phyloP scores from a whole-genome alignment of 2,329 filamentous ascomycete species.

The Nothomitra cinnamomea region DNA sequence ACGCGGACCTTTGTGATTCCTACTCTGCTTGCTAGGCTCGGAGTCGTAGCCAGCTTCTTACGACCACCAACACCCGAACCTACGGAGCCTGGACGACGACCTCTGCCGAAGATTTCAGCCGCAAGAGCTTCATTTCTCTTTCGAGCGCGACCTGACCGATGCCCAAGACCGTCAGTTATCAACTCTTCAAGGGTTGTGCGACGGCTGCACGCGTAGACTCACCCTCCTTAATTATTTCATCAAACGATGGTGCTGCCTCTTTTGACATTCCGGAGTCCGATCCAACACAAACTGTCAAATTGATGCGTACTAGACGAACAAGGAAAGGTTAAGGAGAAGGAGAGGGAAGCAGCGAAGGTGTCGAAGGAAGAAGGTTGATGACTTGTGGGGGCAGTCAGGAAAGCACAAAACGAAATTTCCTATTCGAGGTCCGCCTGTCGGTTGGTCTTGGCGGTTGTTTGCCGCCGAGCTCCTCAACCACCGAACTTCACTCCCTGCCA shows the following conservation, averaged over 20 bases:
- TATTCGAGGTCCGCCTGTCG: too few species aligned
- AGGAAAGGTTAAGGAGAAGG: neutral
- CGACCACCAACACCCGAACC: conserved; percentile 28
- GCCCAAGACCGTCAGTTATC: conserved; percentile 7
- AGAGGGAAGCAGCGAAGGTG: neutral
- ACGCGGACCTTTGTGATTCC: conserved; percentile 50
- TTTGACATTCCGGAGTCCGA: neutral
- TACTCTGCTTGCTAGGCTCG: conserved; percentile 49
- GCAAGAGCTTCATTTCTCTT: conserved; percentile 58
- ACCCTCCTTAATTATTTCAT: conserved; percentile 35
- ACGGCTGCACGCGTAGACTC: conserved; percentile 10
- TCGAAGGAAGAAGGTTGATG: neutral
- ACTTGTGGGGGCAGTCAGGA: neutral
- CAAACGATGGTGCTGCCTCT: conserved; percentile 24
- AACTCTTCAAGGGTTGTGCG: neutral
- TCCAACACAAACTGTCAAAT: neutral
- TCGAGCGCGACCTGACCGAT: conserved; percentile 41
- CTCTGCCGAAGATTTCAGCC: conserved; percentile 49
- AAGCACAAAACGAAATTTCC: too few species aligned
- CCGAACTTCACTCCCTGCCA: too few species aligned
- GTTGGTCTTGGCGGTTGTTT: too few species aligned
- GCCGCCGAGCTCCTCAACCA: too few species aligned
- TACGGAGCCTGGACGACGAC: conserved; percentile 40
- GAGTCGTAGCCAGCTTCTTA: conserved; percentile 33
- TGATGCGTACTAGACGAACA: too few species aligned